These are phyloP conservation scores for Dryadomyces quercus-mongolicae DNA, from an alignment of 2,329 filamentous ascomycete species.

Conservation along the genomic window DNA sequence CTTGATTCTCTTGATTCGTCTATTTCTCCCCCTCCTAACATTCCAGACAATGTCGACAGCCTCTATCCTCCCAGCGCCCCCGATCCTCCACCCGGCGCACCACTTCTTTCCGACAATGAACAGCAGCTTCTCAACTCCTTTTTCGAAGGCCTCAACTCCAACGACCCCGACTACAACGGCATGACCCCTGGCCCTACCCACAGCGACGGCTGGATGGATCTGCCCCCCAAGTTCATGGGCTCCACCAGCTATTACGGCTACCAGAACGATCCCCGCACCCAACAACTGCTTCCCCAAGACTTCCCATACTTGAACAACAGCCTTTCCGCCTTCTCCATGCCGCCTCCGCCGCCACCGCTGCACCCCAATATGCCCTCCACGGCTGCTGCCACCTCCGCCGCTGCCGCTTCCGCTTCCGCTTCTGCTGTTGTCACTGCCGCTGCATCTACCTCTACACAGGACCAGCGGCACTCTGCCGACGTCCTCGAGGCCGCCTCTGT, in stretches of 20 bases:
- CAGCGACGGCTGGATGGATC: conserved; percentile 40
- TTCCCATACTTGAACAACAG: conserved; percentile 15
- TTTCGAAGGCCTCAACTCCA: conserved; percentile 40
- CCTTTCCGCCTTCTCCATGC: conserved; percentile 10
- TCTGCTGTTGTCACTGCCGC: conserved; percentile 1
- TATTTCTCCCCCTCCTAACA: not conserved
- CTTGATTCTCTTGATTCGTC: not conserved
- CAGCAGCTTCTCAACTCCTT: conserved; percentile 45
- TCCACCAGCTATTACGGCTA: conserved; percentile 52
- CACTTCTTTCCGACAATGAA: conserved; percentile 52
- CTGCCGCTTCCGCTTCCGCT: not conserved
- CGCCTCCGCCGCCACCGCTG: not conserved
- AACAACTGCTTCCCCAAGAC: conserved; percentile 14
- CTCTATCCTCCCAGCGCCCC: conserved; percentile 40
- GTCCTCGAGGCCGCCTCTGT: conserved; percentile 46
- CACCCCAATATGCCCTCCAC: not conserved
- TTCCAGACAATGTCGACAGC: conserved; percentile 32
- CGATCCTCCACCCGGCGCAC: conserved; percentile 50
- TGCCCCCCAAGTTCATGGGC: conserved; percentile 55
- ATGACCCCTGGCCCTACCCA: conserved; percentile 35
- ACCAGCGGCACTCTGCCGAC: conserved; percentile 34
- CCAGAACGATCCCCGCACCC: conserved; percentile 24
- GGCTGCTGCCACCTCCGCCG: too few relatives aligned
- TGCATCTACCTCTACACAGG: conserved; percentile 11
- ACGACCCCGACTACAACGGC: conserved; percentile 19